Conservation (phyloP, 306 rosid genomes). For the Dryas octopetala region DNA sequence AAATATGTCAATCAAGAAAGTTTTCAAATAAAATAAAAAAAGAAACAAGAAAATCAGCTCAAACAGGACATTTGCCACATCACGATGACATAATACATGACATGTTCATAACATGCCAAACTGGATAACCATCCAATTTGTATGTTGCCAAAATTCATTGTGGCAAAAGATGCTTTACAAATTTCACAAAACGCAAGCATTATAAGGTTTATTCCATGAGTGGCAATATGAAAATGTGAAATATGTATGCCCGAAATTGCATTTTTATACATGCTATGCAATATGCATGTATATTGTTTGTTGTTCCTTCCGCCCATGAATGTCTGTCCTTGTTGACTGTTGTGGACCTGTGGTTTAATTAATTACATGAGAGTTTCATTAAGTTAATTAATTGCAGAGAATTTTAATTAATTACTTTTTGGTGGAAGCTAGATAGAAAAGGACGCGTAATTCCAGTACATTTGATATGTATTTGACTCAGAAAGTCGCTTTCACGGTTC, state of each 20-base stretch:
- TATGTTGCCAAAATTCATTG: conserved; percentile 4
- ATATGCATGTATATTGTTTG: not conserved
- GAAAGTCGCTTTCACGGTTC: conserved; percentile 9
- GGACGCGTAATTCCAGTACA: conserved; percentile 22
- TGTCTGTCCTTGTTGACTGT: not conserved
- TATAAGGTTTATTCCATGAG: not conserved
- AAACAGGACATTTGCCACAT: not conserved
- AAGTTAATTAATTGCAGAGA: not conserved
- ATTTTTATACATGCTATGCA: too few species aligned
- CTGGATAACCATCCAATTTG: not conserved
- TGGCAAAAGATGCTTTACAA: conserved; percentile 3
- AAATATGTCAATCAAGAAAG: too few species aligned
- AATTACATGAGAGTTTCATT: not conserved
- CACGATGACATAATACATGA: conserved; percentile 1
- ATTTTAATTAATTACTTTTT: conserved; percentile 5
- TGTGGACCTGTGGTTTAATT: not conserved
- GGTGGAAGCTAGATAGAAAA: conserved; percentile 13
- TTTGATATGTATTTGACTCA: conserved; percentile 15
- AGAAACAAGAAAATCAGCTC: not conserved
- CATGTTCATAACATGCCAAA: not conserved
- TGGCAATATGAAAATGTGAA: not conserved
- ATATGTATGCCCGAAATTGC: not conserved
- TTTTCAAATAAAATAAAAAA: too few species aligned
- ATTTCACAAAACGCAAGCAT: not conserved
- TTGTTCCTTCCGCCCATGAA: conserved; percentile 10